phyloP scores from a whole-genome alignment of 306 rosid species.

The Crataegus laevigata region DNA sequence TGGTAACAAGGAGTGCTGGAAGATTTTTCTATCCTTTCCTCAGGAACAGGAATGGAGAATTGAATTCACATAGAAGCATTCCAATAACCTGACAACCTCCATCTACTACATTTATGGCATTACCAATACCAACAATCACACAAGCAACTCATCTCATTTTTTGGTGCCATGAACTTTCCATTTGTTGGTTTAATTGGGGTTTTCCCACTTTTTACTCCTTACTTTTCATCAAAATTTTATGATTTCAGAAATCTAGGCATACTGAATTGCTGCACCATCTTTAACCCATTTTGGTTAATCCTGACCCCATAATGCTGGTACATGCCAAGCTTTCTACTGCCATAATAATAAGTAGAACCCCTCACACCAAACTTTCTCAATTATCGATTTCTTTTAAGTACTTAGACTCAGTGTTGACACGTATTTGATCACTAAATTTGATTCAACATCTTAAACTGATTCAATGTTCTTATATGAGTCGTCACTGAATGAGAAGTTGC shows the following conservation, averaged over 20 bases:
- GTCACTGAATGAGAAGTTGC: no score
- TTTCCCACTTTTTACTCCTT: neutral
- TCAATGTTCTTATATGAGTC: neutral
- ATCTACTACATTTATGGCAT: conserved; percentile 5
- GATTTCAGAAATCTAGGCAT: neutral
- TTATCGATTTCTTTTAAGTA: neutral
- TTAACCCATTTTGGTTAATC: neutral
- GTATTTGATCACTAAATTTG: no score
- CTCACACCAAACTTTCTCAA: conserved; percentile 5
- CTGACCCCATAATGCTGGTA: neutral
- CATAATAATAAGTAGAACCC: neutral
- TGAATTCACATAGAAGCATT: neutral
- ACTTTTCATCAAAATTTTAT: neutral
- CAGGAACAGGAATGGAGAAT: neutral
- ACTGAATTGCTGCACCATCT: no score
- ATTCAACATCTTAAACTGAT: no score
- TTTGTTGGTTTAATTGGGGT: neutral
- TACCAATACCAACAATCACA: neutral
- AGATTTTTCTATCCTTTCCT: neutral
- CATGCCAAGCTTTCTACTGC: neutral
- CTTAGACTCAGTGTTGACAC: no score
- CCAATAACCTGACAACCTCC: neutral
- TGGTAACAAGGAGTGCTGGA: neutral
- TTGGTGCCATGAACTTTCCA: neutral
- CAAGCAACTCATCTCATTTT: neutral